These are phyloP conservation scores for Fusarium protoensiforme DNA, from an alignment of 2,329 filamentous ascomycete species.

Conservation along the genomic window DNA sequence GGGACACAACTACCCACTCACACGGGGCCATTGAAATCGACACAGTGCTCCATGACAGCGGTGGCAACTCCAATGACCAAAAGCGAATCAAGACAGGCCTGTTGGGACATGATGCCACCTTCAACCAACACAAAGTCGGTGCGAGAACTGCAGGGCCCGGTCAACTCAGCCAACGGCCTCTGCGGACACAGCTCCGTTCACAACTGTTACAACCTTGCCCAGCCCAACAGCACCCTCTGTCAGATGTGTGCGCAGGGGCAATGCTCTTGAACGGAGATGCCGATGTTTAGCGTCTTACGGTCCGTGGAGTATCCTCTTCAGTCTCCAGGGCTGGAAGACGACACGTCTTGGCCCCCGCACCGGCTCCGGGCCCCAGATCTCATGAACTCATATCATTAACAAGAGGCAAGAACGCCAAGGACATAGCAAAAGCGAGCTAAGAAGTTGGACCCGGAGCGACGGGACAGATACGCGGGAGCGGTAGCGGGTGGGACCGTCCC, in stretches of 20 bases:
- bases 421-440: not conserved
- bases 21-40: not conserved
- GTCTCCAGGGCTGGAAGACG: not conserved
- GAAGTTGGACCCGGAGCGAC: conserved; percentile 3
- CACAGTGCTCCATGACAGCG: not conserved
- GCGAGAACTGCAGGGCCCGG: conserved; percentile 9
- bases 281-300: not conserved
- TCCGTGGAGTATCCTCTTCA: not conserved
- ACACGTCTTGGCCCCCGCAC: not conserved
- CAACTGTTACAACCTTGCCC: conserved; percentile 34
- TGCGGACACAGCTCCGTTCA: conserved; percentile 41
- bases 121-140: conserved; percentile 3
- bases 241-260: conserved; percentile 40
- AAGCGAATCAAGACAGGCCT: not conserved
- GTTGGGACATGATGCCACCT: not conserved
- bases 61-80: conserved; percentile 8
- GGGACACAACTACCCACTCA: not conserved
- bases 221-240: conserved; percentile 33
- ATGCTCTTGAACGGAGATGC: conserved; percentile 27
- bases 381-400: not conserved
- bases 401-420: conserved; percentile 2
- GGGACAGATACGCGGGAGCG: conserved; percentile 19
- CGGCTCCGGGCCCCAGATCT: not conserved
- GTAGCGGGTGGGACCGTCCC: conserved; percentile 19
- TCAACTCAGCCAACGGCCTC: conserved; percentile 36